These are phyloP conservation scores for Xylaria venustula DNA, from an alignment of 495 filamentous ascomycete genomes.

Conservation along the genomic window DNA sequence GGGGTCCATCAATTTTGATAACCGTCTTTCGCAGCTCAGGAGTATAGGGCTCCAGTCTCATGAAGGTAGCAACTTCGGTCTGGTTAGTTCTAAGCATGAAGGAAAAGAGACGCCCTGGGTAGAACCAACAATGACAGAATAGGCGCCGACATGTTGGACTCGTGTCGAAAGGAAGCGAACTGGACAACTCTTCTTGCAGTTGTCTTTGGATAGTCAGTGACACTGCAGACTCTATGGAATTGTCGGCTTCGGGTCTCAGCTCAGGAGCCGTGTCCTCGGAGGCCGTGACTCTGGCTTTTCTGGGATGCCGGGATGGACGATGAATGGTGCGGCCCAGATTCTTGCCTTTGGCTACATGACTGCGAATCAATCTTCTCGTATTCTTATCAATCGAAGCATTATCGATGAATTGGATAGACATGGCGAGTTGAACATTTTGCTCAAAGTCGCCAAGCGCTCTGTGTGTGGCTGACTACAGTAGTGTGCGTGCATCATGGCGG, in stretches of 20 bases:
- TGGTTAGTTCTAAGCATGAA: not conserved
- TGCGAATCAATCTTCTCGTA: slow-evolving; percentile 19
- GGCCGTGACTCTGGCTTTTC: not conserved
- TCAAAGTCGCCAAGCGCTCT: no score
- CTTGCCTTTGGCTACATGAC: slow-evolving; percentile 22
- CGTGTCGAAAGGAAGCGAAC: not conserved
- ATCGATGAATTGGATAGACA: slow-evolving; percentile 20
- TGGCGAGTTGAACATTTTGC: not conserved
- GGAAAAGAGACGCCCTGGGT: not conserved
- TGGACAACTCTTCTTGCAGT: not conserved
- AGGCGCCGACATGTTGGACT: not conserved
- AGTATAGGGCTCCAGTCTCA: slow-evolving; percentile 1
- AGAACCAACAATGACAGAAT: slow-evolving; percentile 3
- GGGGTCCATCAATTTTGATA: not conserved
- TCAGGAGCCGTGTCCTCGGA: no score
- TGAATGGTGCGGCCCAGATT: slow-evolving; percentile 20
- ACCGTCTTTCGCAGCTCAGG: slow-evolving; percentile 8
- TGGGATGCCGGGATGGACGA: slow-evolving; percentile 4
- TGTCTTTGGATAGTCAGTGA: not conserved
- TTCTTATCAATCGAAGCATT: slow-evolving; percentile 14
- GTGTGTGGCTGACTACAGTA: no score
- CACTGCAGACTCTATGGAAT: not conserved
- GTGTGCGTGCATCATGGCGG: no score
- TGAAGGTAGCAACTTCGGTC: slow-evolving; percentile 1
- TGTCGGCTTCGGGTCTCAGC: not conserved